Conservation (phyloP, 371 early-diverging fungal genomes). For the Actinomortierella ambigua region DNA sequence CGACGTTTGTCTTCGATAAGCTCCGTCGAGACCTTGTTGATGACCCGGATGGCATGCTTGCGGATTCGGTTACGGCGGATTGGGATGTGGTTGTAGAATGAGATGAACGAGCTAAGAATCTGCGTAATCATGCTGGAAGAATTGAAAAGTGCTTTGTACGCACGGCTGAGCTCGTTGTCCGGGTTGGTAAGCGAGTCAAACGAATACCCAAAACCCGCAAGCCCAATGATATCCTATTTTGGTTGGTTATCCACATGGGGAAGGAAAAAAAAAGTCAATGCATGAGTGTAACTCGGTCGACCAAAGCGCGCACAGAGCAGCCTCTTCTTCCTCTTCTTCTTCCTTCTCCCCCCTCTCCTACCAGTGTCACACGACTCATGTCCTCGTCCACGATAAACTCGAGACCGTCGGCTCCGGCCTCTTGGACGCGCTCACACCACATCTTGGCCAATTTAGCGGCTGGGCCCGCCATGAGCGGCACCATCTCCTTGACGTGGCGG, state of each 20-base stretch:
- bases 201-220: slow-evolving; percentile 53
- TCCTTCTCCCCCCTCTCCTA: too few relatives aligned
- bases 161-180: slow-evolving; percentile 50
- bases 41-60: slow-evolving; percentile 24
- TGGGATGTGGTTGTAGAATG: slow-evolving; percentile 47
- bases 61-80: slow-evolving; percentile 38
- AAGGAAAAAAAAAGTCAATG: too few relatives aligned
- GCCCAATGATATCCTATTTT: too few relatives aligned
- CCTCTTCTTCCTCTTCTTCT: too few relatives aligned
- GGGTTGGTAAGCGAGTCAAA: slow-evolving; percentile 39
- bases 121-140: slow-evolving; percentile 30
- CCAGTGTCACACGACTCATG: too few relatives aligned
- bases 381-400: slow-evolving; percentile 11
- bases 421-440: slow-evolving; percentile 24
- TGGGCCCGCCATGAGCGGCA: slow-evolving; percentile 23
- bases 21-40: slow-evolving; percentile 49
- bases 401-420: slow-evolving; percentile 4
- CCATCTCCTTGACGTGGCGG: slow-evolving; percentile 51
- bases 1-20: slow-evolving; percentile 49
- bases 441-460: slow-evolving; percentile 16
- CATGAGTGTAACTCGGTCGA: too few relatives aligned
- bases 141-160: slow-evolving; percentile 54
- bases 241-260: too few relatives aligned
- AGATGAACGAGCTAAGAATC: slow-evolving; percentile 48
- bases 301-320: too few relatives aligned